These are phyloP conservation scores for Stemphylium beticola DNA, from an alignment of 2,329 filamentous ascomycete species.

Conservation along the genomic window DNA sequence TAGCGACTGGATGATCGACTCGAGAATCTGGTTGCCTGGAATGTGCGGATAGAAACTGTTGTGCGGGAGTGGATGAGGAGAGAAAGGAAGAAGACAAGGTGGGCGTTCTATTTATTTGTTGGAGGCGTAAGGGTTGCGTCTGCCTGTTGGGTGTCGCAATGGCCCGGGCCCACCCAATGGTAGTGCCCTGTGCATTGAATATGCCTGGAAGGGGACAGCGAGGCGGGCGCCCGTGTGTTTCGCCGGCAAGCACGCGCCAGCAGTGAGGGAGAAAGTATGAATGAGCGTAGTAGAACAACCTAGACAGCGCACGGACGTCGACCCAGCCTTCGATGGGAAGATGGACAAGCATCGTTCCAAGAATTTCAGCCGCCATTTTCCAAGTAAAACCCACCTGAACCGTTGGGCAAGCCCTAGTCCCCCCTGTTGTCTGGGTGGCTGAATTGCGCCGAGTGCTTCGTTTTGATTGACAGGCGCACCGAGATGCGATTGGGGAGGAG, in stretches of 20 bases:
- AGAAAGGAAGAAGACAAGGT: constrained; percentile 7
- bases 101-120: constrained; percentile 21
- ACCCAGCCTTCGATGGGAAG: constrained; percentile 9
- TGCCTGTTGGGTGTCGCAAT: constrained; percentile 13
- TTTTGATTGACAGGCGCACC: background rate
- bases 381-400: constrained; percentile 8
- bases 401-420: constrained; percentile 10
- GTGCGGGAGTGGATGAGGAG: constrained; percentile 12
- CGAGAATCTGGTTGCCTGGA: constrained; percentile 19
- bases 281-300: background rate
- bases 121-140: constrained; percentile 9
- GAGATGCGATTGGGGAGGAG: background rate
- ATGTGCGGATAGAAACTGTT: constrained; percentile 7
- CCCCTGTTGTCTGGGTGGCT: constrained; percentile 1
- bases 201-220: constrained; percentile 4
- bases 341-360: constrained; percentile 28
- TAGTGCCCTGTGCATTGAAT: background rate
- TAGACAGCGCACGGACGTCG: constrained; percentile 16
- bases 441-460: constrained; percentile 7
- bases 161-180: background rate
- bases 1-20: constrained; percentile 20
- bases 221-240: constrained; percentile 18
- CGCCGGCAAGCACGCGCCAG: constrained; percentile 3
- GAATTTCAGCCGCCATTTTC: constrained; percentile 11
- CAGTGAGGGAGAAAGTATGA: background rate